phyloP scores from a whole-genome alignment of 192 early-diverging fungal species.

The Backusella australiensis region DNA sequence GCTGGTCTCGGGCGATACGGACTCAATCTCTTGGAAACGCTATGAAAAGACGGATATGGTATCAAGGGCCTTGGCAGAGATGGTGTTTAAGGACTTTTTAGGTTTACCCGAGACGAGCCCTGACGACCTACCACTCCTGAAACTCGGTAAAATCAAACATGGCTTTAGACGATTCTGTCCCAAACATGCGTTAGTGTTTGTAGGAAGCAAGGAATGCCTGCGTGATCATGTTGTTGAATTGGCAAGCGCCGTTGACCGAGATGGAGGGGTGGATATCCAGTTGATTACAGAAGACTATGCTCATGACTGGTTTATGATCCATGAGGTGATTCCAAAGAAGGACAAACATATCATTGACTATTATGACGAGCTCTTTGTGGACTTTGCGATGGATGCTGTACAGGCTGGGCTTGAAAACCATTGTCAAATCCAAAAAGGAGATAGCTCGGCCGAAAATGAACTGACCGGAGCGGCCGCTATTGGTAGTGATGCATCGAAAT shows the following conservation, averaged over 20 bases:
- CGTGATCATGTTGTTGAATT: constrained; percentile 27
- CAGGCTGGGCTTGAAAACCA: not conserved
- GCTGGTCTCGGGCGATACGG: constrained; percentile 20
- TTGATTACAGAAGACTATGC: constrained; percentile 24
- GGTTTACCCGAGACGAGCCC: not conserved
- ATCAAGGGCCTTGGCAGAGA: not conserved
- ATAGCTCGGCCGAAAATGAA: not conserved
- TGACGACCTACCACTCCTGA: constrained; percentile 11
- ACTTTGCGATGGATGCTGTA: constrained; percentile 13
- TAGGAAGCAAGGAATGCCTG: constrained; percentile 29
- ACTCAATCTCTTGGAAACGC: constrained; percentile 27
- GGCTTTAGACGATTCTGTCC: constrained; percentile 18
- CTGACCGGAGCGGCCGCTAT: not conserved
- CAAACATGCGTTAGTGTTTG: constrained; percentile 17
- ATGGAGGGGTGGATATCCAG: constrained; percentile 7
- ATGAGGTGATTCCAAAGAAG: constrained; percentile 27
- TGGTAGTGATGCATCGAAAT: not conserved
- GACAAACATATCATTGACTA: constrained; percentile 17
- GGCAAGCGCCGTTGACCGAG: not conserved
- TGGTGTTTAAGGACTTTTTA: constrained; percentile 28
- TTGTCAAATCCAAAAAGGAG: not conserved
- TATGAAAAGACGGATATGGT: constrained; percentile 25
- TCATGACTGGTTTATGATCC: constrained; percentile 40
- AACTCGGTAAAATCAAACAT: constrained; percentile 8
- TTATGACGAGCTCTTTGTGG: constrained; percentile 26